Conservation (phyloP, 331 rosid genomes). For the Arachis monticola region DNA sequence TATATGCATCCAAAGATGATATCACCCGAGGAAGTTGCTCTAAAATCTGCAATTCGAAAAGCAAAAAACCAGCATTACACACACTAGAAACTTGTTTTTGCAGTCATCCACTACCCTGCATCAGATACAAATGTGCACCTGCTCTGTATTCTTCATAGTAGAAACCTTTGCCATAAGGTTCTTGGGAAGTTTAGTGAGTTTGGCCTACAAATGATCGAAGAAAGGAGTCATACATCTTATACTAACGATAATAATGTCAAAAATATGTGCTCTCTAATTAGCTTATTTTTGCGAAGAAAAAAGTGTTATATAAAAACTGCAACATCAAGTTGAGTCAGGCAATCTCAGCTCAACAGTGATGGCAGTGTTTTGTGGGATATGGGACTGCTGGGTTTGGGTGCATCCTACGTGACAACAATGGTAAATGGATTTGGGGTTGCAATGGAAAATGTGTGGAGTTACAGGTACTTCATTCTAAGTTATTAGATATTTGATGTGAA, state of each 20-base stretch:
- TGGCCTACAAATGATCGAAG: constrained; percentile 51
- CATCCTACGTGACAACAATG: too few species aligned
- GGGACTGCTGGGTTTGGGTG: too few species aligned
- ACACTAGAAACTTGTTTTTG: background rate
- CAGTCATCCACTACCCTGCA: background rate
- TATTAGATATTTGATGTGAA: too few species aligned
- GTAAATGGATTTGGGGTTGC: too few species aligned
- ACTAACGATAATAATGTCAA: constrained; percentile 19
- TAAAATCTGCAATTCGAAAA: constrained; percentile 59
- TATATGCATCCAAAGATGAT: constrained; percentile 79
- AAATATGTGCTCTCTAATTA: background rate
- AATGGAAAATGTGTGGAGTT: too few species aligned
- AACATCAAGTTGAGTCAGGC: too few species aligned
- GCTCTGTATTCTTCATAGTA: constrained; percentile 76
- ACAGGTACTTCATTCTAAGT: too few species aligned
- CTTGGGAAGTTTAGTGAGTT: constrained; percentile 80
- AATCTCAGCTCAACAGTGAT: too few species aligned
- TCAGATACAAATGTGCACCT: constrained; percentile 49
- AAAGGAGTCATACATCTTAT: constrained; percentile 10
- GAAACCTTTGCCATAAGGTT: constrained; percentile 71
- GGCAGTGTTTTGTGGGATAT: too few species aligned
- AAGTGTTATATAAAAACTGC: background rate
- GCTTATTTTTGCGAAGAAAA: background rate
- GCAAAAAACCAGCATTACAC: background rate
- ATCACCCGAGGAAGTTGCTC: constrained; percentile 82